Base-by-base conservation (phyloP, 306 rosid genomes). In the Arachis hypogaea region DNA sequence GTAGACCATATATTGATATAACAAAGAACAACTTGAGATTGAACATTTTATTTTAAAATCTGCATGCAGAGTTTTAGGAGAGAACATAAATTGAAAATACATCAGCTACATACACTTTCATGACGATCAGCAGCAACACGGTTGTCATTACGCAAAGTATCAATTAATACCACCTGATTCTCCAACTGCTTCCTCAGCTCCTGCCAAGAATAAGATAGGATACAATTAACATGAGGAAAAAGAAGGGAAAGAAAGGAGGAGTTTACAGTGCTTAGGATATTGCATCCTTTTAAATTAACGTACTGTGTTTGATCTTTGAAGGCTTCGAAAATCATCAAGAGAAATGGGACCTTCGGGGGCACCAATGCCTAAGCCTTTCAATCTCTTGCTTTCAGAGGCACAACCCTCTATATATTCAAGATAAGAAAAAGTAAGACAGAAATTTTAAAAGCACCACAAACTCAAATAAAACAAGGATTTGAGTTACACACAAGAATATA, bases 261-360 rank as follows among this genome's bases (percentile, higher is more conserved):
- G 6, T 30, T 80, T 30, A 33, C 10, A 28, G 52, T 16, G 44
- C 46, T 18, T 40, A 16, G 71, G 57, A 12, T 55, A 55, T 12
- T 40, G 70, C 59, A 72, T 47, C 66, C 30, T 44, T 65, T 66
- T 65, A 78, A 63, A 69, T 43, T 5, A 65, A 60, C 78, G 29
- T 72, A 94, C 97, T 83, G 55, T 84, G 82, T 94, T 94, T 69
- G 99, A 94, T 73, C 90, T 84, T 74, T 91, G 96, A 81, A 94
- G 93, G 72, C 96, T 94, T 69, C 97, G 93, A 83, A 94, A 92
- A 85, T 94, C 99, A 82, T 94, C 99, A 74, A 92, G 96, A 70
- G 97, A 94, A 77, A 94, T 71, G 9, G 99, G 97, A 80, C 97
- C 98, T 84, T 94, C 93, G 5, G 96, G 96, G 75, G 92, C 96